Evolutionary conservation across 441 rosid species (phyloP).

Genomic region (Syzygium syzygioides): DNA sequence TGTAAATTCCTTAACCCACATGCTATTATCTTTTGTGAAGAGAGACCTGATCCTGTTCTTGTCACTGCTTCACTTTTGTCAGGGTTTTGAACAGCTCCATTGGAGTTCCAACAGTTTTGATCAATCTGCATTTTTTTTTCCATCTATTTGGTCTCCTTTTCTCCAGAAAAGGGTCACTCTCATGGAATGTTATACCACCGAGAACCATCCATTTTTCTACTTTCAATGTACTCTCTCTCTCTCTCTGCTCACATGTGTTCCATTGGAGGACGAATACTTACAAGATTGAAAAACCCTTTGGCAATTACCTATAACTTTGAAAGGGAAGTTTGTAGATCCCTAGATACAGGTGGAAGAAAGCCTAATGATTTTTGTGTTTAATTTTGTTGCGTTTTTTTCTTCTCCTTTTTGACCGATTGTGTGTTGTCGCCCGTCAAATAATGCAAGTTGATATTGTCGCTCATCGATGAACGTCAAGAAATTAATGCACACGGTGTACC

Average conservation of each 20-base stretch:
- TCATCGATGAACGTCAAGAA: not conserved
- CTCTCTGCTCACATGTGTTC: not conserved
- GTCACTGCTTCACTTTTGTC: slow-evolving; percentile 39
- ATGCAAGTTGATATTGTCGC: not conserved
- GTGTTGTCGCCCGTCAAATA: not conserved
- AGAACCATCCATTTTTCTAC: slow-evolving; percentile 27
- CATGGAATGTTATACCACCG: slow-evolving; percentile 9
- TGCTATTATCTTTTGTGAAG: slow-evolving; percentile 27
- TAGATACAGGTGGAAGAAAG: not conserved
- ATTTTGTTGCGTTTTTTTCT: not conserved
- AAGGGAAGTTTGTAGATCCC: not conserved
- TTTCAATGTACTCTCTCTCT: slow-evolving; percentile 16
- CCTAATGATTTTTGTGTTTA: not conserved
- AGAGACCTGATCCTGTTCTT: slow-evolving; percentile 30
- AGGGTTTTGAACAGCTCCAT: slow-evolving; percentile 27
- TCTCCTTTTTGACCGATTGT: not conserved
- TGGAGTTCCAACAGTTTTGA: slow-evolving; percentile 16
- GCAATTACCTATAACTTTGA: not conserved
- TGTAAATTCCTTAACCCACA: slow-evolving; percentile 37
- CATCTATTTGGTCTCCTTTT: not conserved
- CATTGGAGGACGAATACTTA: not conserved
- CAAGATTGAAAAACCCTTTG: not conserved
- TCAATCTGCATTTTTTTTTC: not conserved
- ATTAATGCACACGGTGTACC: not conserved
- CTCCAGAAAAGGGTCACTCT: slow-evolving; percentile 10